Conservation (phyloP, 2,329 filamentous ascomycete genomes). For the Colletotrichum karsti region DNA sequence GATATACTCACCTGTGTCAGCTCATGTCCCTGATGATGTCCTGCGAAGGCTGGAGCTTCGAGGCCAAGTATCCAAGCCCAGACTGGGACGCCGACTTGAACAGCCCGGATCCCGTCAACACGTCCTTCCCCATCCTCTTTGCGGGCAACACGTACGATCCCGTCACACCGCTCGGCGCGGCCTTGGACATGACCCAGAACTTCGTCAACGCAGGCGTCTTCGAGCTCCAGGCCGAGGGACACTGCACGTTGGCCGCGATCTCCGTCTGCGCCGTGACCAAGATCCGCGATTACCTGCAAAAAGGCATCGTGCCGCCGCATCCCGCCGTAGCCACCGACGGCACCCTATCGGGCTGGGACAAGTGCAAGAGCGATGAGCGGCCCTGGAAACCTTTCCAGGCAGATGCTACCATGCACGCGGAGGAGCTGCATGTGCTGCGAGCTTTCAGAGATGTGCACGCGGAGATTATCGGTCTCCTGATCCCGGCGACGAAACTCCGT, state of each 20-base stretch:
- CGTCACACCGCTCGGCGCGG: slow-evolving; percentile 63
- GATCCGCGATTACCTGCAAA: slow-evolving; percentile 43
- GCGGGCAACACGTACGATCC: slow-evolving; percentile 66
- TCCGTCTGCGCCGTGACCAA: slow-evolving; percentile 45
- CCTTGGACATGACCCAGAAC: slow-evolving; percentile 47
- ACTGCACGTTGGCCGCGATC: slow-evolving; percentile 43
- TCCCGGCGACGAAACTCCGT: slow-evolving; percentile 16
- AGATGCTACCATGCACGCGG: slow-evolving; percentile 2
- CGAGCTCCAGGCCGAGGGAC: slow-evolving; percentile 45
- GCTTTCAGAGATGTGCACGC: slow-evolving; percentile 19
- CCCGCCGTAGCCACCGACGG: slow-evolving; percentile 30
- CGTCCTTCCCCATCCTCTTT: slow-evolving; percentile 63
- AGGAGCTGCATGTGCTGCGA: slow-evolving; percentile 1
- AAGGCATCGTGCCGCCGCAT: slow-evolving; percentile 42
- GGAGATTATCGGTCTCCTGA: slow-evolving; percentile 7
- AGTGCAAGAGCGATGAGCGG: slow-evolving; percentile 36
- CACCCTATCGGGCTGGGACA: slow-evolving; percentile 33
- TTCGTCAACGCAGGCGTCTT: slow-evolving; percentile 46
- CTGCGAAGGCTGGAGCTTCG: slow-evolving; percentile 44
- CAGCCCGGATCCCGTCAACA: slow-evolving; percentile 38
- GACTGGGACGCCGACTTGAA: slow-evolving; percentile 38
- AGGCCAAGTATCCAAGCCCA: slow-evolving; percentile 38
- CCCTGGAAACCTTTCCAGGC: slow-evolving; percentile 34
- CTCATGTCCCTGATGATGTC: slow-evolving; percentile 43
- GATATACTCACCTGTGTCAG: slow-evolving; percentile 27